A percentile compares a stretch with the other conserved stretches of the same genome.
Conservation (phyloP, 495 filamentous ascomycete genomes). For the Aspergillus sparsus region DNA sequence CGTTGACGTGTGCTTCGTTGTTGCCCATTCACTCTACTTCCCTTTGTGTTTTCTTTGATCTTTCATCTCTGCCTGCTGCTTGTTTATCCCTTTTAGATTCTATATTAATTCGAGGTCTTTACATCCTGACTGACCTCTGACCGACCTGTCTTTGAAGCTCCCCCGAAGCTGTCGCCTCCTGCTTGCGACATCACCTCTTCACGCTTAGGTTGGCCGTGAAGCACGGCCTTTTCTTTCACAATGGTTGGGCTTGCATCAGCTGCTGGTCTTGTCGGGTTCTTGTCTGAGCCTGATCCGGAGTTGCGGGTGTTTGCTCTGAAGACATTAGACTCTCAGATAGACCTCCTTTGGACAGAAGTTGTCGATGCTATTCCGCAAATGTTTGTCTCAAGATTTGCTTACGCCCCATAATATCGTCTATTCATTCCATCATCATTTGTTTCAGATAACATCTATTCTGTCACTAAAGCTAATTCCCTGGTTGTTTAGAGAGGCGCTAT, state of each 20-base stretch:
- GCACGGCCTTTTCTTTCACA: conserved; percentile 22
- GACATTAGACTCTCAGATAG: conserved; percentile 91
- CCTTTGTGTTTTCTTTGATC: conserved; percentile 19
- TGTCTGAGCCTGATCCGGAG: conserved; percentile 90
- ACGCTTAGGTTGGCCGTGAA: conserved; percentile 11
- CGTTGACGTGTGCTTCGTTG: conserved; percentile 48
- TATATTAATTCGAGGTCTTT: conserved; percentile 8
- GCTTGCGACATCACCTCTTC: conserved; percentile 32
- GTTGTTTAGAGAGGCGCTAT: conserved; percentile 80
- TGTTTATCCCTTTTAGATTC: conserved; percentile 20
- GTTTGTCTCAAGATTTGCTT: conserved; percentile 53
- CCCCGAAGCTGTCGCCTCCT: conserved; percentile 42
- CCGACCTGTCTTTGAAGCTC: conserved; percentile 33
- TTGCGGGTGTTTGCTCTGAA: conserved; percentile 92
- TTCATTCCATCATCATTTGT: not conserved
- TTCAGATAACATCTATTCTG: not conserved
- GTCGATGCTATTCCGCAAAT: conserved; percentile 89
- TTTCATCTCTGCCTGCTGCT: conserved; percentile 21
- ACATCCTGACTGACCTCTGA: conserved; percentile 20
- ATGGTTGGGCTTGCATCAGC: conserved; percentile 97
- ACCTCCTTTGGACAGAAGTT: conserved; percentile 96
- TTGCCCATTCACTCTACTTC: conserved; percentile 33
- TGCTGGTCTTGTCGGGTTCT: conserved; percentile 90
- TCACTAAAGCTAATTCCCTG: conserved; percentile 19
- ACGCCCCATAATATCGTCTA: not conserved